A percentile compares a stretch with the other conserved stretches of the same genome.
Conservation (phyloP, 169 alveolate species). For the Theileria parva region DNA sequence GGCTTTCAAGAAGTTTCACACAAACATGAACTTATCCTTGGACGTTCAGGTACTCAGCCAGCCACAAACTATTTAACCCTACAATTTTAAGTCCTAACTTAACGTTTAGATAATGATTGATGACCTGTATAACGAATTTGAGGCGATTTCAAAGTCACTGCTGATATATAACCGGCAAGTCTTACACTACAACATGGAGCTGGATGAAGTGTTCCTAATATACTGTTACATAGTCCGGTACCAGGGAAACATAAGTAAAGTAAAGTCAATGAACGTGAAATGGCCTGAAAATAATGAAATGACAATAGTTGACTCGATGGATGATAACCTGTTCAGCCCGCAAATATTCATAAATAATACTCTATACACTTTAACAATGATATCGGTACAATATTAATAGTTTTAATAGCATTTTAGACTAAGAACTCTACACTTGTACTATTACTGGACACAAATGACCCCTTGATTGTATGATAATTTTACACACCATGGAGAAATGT, state of each 20-base stretch:
- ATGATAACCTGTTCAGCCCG: slow-evolving; percentile 51
- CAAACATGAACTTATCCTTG: slow-evolving; percentile 24
- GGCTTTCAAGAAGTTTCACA: neutral
- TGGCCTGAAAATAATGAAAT: slow-evolving; percentile 27
- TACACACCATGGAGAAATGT: neutral
- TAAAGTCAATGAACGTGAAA: neutral
- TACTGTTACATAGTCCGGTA: slow-evolving; percentile 45
- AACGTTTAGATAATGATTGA: slow-evolving; percentile 38
- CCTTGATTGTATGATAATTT: slow-evolving; percentile 10
- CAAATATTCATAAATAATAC: slow-evolving; percentile 30
- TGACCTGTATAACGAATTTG: slow-evolving; percentile 39
- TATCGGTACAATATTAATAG: slow-evolving; percentile 3
- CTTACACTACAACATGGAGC: slow-evolving; percentile 39
- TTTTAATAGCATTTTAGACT: neutral
- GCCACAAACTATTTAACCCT: neutral
- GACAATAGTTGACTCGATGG: slow-evolving; percentile 36
- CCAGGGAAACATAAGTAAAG: slow-evolving; percentile 25
- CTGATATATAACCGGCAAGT: slow-evolving; percentile 44
- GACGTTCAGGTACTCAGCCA: slow-evolving; percentile 50
- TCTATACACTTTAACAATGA: slow-evolving; percentile 22
- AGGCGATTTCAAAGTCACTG: slow-evolving; percentile 25
- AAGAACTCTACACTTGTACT: slow-evolving; percentile 8
- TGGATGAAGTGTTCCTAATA: slow-evolving; percentile 41
- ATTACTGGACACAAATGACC: slow-evolving; percentile 31
- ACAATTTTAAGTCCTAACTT: neutral